Base-by-base conservation (phyloP, 1,284 basidiomycete genomes). In the Pulchroboletus neoregius region DNA sequence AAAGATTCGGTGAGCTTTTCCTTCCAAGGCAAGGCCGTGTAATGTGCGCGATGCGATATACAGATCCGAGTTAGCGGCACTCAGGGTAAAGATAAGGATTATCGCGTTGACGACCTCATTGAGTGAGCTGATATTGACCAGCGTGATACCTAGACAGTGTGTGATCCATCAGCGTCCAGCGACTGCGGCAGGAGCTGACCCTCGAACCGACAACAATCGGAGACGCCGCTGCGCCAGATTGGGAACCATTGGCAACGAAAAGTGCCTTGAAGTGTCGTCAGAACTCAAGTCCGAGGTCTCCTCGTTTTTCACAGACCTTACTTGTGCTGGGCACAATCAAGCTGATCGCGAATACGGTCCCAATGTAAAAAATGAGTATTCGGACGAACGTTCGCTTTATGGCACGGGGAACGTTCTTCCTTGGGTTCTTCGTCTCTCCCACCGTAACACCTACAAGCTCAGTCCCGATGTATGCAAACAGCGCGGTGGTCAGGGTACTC, bases 21-120 rank as follows among this genome's bases (percentile, higher is more conserved):
- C 78, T 60, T 85, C 79, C 33, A 82, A 60, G 2, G 85, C 80
- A 5, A 88, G 69, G 31, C 82, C 85, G 64, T 87, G 84, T 5
- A 88, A 66, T 0, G 82, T 84, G 43, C 88, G 74, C 2, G 80
- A 82, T 5, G 82, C 76, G 27, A 86, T 87, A 68, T 87, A 91
- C 26, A 89, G 60, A 67, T 85, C 83, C 1, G 80, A 80, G 60
- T 84, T 87, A 10, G 82, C 82, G 3, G 86, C 85, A 33, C 82
- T 85, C 65, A 84, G 76, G 8, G 87, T 85, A 55, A 85, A 85
- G 46, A 85, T 73, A 35, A 91, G 69, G 53, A 92, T 83, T 23
- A 74, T 78, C n/a, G 80, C 84, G 57, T 77, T 76, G 38, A 76
- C 72, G 24, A 79, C 70, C 51, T 79, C 75, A 9, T 86, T 80